A percentile compares a stretch with the other conserved stretches of the same genome.
These are phyloP conservation scores for Psidium friedrichsthalianum DNA, from an alignment of 345 rosid species.

Conservation along the genomic window DNA sequence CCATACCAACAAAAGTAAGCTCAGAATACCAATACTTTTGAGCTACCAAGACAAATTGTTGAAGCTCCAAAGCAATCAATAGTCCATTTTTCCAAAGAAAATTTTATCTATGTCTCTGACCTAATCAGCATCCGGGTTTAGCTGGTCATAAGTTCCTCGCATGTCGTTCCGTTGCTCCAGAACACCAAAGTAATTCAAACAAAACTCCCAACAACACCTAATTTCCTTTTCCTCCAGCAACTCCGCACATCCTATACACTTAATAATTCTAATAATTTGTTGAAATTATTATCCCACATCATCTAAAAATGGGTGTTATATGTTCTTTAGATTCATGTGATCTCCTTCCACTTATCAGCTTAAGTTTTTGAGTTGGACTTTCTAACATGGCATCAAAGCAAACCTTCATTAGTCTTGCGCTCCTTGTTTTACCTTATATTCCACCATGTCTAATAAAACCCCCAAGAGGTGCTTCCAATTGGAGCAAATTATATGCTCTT, in stretches of 20 bases:
- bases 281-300: too few species aligned
- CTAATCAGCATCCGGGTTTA: slow-evolving; percentile 26
- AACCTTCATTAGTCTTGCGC: too few species aligned
- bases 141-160: slow-evolving; percentile 10
- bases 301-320: too few species aligned
- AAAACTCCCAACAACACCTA: slow-evolving; percentile 17
- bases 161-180: slow-evolving; percentile 3
- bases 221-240: not conserved
- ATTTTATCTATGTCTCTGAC: not conserved
- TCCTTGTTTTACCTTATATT: too few species aligned
- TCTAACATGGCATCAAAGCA: too few species aligned
- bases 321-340: too few species aligned
- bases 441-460: too few species aligned
- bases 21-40: slow-evolving; percentile 23
- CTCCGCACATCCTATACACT: slow-evolving; percentile 1
- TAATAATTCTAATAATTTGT: slow-evolving; percentile 9
- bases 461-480: too few species aligned
- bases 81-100: not conserved
- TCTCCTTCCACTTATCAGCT: too few species aligned
- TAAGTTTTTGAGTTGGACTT: too few species aligned
- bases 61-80: slow-evolving; percentile 3
- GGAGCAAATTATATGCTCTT: too few species aligned
- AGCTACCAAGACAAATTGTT: slow-evolving; percentile 19
- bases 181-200: slow-evolving; percentile 37
- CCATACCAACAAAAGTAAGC: slow-evolving; percentile 22